A percentile compares a stretch with the other conserved stretches of the same genome.
Evolutionary conservation across 2,329 filamentous ascomycete species (phyloP).

Genomic region (Curvularia eragrostidis): DNA sequence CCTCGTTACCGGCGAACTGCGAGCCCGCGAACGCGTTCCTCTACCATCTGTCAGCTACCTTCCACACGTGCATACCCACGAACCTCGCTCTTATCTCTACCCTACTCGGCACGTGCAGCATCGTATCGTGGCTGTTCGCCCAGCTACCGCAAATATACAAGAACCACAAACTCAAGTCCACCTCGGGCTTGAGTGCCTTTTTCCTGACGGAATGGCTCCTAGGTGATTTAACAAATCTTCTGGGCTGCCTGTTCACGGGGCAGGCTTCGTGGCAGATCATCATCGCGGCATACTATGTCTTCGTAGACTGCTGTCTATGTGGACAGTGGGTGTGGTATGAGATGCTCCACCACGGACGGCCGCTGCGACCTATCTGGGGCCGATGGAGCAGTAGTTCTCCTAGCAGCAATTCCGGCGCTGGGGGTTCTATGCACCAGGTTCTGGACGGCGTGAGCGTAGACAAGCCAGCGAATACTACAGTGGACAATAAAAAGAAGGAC

Average conservation of each 20-base stretch:
- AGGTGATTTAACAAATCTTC: slow-evolving; percentile 68
- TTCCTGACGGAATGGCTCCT: slow-evolving; percentile 72
- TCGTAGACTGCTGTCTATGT: slow-evolving; percentile 68
- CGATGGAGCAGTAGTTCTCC: slow-evolving; percentile 31
- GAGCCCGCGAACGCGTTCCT: slow-evolving; percentile 66
- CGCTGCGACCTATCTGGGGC: slow-evolving; percentile 49
- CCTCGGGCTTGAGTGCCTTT: slow-evolving; percentile 68
- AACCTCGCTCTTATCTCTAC: slow-evolving; percentile 68
- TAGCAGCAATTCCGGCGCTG: slow-evolving; percentile 23
- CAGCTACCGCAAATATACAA: slow-evolving; percentile 74
- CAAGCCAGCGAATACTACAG: slow-evolving; percentile 13
- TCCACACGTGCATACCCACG: slow-evolving; percentile 69
- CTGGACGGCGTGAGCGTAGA: slow-evolving; percentile 29
- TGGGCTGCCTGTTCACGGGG: slow-evolving; percentile 67
- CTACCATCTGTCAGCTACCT: slow-evolving; percentile 62
- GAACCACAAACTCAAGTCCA: slow-evolving; percentile 69
- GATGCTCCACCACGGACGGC: slow-evolving; percentile 59
- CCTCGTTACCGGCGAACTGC: slow-evolving; percentile 64
- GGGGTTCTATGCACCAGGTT: slow-evolving; percentile 40
- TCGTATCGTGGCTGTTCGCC: slow-evolving; percentile 72
- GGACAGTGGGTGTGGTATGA: slow-evolving; percentile 72
- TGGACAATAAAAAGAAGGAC: slow-evolving; percentile 27
- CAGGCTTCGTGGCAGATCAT: slow-evolving; percentile 72
- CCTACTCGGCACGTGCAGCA: slow-evolving; percentile 66
- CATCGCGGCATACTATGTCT: slow-evolving; percentile 70